phyloP scores from a whole-genome alignment of 2,329 filamentous ascomycete genomes.

The Acarospora socialis region DNA sequence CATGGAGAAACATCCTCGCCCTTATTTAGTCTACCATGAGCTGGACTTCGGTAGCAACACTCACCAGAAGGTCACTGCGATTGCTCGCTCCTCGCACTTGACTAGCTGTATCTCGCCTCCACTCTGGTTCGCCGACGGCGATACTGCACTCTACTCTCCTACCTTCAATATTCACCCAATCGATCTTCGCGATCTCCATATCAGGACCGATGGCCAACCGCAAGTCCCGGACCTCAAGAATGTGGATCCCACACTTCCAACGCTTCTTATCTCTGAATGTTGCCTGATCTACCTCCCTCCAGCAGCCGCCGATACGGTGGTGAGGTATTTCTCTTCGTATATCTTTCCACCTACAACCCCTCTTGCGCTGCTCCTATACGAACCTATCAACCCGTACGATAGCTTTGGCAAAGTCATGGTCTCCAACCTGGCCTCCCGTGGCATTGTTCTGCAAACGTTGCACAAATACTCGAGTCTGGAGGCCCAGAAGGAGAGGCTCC shows the following conservation, averaged over 20 bases:
- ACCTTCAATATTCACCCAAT: constrained; percentile 45
- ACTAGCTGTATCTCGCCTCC: constrained; percentile 26
- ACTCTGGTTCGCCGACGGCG: constrained; percentile 24
- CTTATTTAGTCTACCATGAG: constrained; percentile 65
- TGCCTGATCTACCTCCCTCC: constrained; percentile 79
- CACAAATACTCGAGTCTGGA: constrained; percentile 52
- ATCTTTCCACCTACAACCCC: constrained; percentile 29
- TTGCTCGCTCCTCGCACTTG: constrained; percentile 11
- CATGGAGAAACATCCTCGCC: constrained; percentile 32
- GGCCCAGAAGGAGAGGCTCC: constrained; percentile 55
- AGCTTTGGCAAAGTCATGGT: constrained; percentile 88
- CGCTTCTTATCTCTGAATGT: constrained; percentile 83
- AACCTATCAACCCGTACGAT: constrained; percentile 72
- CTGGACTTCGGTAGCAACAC: constrained; percentile 73
- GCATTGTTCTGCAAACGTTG: constrained; percentile 74
- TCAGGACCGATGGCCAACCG: constrained; percentile 12
- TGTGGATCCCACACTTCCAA: constrained; percentile 50
- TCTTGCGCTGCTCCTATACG: constrained; percentile 62
- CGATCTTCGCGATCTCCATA: constrained; percentile 54
- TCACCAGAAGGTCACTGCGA: constrained; percentile 44
- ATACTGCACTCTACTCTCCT: constrained; percentile 31
- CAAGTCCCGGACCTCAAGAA: constrained; percentile 21
- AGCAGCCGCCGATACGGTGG: constrained; percentile 45
- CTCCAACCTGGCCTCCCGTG: constrained; percentile 67
- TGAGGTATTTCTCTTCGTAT: constrained; percentile 49